phyloP scores from a whole-genome alignment of 441 rosid species.

The Cnidoscolus chayamansa region DNA sequence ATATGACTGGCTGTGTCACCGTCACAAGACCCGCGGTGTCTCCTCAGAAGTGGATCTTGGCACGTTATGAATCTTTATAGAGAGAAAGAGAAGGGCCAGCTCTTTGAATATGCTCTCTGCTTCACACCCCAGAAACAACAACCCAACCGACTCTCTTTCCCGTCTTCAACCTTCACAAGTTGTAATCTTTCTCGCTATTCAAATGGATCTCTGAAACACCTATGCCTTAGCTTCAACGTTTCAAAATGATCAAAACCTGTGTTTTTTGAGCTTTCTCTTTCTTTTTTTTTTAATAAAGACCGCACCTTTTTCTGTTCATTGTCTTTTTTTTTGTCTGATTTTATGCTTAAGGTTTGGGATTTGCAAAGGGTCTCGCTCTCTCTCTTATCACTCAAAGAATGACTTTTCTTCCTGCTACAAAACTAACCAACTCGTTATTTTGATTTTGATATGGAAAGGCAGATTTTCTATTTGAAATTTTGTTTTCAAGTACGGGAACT shows the following conservation, averaged over 20 bases:
- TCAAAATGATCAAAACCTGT: slow-evolving; percentile 10
- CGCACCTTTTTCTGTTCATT: slow-evolving; percentile 14
- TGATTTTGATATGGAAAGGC: slow-evolving; percentile 14
- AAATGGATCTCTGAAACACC: neutral
- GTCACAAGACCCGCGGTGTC: slow-evolving; percentile 53
- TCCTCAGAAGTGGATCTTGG: slow-evolving; percentile 51
- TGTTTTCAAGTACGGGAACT: slow-evolving; percentile 10
- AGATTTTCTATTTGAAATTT: neutral
- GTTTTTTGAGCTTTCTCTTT: slow-evolving; percentile 5
- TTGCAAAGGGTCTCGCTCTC: slow-evolving; percentile 18
- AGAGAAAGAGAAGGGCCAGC: slow-evolving; percentile 17
- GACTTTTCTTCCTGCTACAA: slow-evolving; percentile 6
- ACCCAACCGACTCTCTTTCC: slow-evolving; percentile 13
- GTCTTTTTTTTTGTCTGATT: slow-evolving; percentile 25
- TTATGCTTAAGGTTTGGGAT: slow-evolving; percentile 19
- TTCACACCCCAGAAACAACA: slow-evolving; percentile 15
- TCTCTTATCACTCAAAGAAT: neutral
- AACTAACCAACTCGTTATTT: neutral
- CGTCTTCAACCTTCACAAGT: slow-evolving; percentile 10
- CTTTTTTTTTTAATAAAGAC: slow-evolving; percentile 7
- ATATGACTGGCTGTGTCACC: slow-evolving; percentile 28
- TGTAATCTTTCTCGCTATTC: slow-evolving; percentile 4
- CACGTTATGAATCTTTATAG: slow-evolving; percentile 45
- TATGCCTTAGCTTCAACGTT: neutral
- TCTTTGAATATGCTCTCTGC: slow-evolving; percentile 10